These are phyloP conservation scores for Flammula alnicola DNA, from an alignment of 1,284 basidiomycete genomes.

Conservation along the genomic window DNA sequence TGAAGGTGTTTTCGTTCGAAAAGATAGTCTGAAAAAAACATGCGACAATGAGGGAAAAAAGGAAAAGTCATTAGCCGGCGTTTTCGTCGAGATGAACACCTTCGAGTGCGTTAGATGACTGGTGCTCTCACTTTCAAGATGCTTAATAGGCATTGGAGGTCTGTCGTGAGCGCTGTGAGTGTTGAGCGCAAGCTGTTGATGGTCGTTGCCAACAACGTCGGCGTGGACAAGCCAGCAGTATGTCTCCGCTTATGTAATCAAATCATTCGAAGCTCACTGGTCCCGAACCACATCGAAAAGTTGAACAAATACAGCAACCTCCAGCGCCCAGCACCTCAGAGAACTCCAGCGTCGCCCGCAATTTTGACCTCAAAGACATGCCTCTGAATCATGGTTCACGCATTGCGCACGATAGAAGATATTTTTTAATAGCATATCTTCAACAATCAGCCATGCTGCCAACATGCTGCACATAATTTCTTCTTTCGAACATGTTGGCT, in stretches of 20 bases:
- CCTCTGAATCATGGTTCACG: too few species aligned
- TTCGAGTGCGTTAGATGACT: not conserved
- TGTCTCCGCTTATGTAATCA: slow-evolving; percentile 26
- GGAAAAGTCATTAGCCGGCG: not conserved
- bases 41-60: slow-evolving; percentile 12
- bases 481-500: slow-evolving; percentile 8
- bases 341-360: not conserved
- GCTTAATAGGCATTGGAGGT: slow-evolving; percentile 46
- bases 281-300: not conserved
- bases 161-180: slow-evolving; percentile 23
- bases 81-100: slow-evolving; percentile 6
- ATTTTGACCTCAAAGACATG: not conserved
- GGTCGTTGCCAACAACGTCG: slow-evolving; percentile 31
- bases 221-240: slow-evolving; percentile 25
- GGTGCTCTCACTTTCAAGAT: slow-evolving; percentile 41
- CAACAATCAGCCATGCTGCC: not conserved
- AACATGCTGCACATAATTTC: slow-evolving; percentile 5
- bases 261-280: not conserved
- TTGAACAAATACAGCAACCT: not conserved
- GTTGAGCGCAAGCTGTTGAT: slow-evolving; percentile 22
- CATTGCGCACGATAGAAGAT: too few species aligned
- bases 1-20: slow-evolving; percentile 87
- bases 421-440: not conserved
- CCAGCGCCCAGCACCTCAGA: too few species aligned
- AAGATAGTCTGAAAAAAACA: slow-evolving; percentile 68